Percentiles rank a stretch among this genome's conserved stretches.
phyloP scores from a whole-genome alignment of 768 basidiomycete genomes.

The Termitomyces sp. region DNA sequence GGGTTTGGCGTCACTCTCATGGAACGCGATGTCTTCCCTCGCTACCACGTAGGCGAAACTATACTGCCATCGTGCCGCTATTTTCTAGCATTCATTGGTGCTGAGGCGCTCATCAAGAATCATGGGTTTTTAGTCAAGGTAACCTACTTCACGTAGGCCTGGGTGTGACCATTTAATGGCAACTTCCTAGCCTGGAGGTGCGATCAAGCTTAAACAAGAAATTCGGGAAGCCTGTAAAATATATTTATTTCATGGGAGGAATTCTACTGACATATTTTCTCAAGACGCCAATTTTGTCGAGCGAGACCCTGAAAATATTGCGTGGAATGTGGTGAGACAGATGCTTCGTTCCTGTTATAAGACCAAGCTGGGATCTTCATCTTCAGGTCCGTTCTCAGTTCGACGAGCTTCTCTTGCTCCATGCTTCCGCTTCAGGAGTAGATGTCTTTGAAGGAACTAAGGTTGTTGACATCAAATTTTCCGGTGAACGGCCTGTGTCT shows the following conservation, averaged over 20 bases:
- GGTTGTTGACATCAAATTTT: conserved; percentile 42
- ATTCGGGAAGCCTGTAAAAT: conserved; percentile 54
- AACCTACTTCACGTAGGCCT: neutral
- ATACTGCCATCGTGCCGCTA: conserved; percentile 25
- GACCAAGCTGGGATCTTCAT: neutral
- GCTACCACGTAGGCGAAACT: conserved; percentile 36
- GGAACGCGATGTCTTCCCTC: conserved; percentile 39
- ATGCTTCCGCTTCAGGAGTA: conserved; percentile 36
- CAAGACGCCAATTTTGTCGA: conserved; percentile 56
- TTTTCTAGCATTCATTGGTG: conserved; percentile 27
- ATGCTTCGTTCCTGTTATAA: neutral
- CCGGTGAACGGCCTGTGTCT: conserved; percentile 11
- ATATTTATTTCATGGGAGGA: neutral
- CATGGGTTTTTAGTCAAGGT: conserved; percentile 29
- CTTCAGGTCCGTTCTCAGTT: conserved; percentile 42
- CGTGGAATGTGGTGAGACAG: conserved; percentile 56
- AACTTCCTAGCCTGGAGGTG: conserved; percentile 44
- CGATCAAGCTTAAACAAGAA: conserved; percentile 51
- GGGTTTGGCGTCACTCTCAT: conserved; percentile 46
- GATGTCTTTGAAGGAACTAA: conserved; percentile 41
- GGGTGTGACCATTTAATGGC: conserved; percentile 10
- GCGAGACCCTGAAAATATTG: conserved; percentile 37
- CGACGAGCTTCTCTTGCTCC: too few relatives aligned
- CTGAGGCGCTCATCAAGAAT: conserved; percentile 21
- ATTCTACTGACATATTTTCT: neutral